Evolutionary conservation across 306 rosid genomes (phyloP).

Genomic region (Rubus parviflorus): DNA sequence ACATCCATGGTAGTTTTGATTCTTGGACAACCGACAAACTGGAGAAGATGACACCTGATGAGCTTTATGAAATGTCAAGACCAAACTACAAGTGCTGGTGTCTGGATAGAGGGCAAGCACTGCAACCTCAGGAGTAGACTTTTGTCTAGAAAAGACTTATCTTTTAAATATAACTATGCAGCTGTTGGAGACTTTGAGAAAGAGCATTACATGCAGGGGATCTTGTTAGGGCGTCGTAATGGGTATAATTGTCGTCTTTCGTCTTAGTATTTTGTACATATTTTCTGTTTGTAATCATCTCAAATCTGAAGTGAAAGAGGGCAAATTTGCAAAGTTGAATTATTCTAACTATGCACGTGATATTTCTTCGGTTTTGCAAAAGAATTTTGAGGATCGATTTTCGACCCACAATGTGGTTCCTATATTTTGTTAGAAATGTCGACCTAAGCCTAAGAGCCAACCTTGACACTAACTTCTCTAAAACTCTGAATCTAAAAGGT

Average conservation of each 20-base stretch:
- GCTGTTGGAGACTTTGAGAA: background rate
- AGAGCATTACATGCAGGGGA: background rate
- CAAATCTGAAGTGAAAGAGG: background rate
- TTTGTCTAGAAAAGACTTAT: background rate
- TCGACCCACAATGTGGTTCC: too few relatives aligned
- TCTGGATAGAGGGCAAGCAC: constrained; percentile 47
- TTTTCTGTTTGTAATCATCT: background rate
- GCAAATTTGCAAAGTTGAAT: background rate
- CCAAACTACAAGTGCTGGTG: constrained; percentile 81
- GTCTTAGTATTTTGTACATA: background rate
- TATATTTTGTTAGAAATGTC: too few relatives aligned
- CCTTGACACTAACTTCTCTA: too few relatives aligned
- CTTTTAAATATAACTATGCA: background rate
- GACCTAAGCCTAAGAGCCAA: too few relatives aligned
- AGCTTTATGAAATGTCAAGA: constrained; percentile 59
- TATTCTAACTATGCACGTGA: too few relatives aligned
- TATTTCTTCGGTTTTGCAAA: too few relatives aligned
- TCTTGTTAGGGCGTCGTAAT: background rate
- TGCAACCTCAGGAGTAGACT: constrained; percentile 5
- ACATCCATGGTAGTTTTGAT: constrained; percentile 22
- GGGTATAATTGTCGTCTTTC: background rate
- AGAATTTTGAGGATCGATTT: too few relatives aligned
- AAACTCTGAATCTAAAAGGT: too few relatives aligned
- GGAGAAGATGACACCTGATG: constrained; percentile 55
- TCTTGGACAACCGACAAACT: constrained; percentile 43